phyloP scores from a whole-genome alignment of 2,329 filamentous ascomycete species.

The Clarireedia monteithiana region DNA sequence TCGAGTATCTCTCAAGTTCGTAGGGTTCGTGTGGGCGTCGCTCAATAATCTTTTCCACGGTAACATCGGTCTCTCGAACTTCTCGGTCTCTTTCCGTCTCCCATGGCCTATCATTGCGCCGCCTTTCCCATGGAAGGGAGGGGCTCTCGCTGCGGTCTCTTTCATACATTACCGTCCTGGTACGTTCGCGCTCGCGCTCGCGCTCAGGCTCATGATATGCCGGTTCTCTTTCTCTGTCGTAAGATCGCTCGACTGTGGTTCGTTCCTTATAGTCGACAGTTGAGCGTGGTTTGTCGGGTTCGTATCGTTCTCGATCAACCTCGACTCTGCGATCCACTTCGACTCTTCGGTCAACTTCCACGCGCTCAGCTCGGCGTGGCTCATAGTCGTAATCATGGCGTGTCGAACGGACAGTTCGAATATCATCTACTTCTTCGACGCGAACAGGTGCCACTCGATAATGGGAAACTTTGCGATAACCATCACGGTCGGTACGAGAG shows the following conservation, averaged over 20 bases:
- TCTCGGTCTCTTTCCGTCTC: constrained; percentile 24
- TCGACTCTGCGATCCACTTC: constrained; percentile 27
- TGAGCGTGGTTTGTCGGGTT: constrained; percentile 24
- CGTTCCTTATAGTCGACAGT: constrained; percentile 11
- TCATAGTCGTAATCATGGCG: constrained; percentile 14
- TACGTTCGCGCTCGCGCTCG: constrained; percentile 32
- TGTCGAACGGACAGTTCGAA: constrained; percentile 20
- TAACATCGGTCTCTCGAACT: constrained; percentile 15
- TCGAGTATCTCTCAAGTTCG: constrained; percentile 51
- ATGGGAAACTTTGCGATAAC: constrained; percentile 28
- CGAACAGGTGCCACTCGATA: constrained; percentile 26
- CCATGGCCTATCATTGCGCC: constrained; percentile 17
- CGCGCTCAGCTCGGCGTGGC: not conserved
- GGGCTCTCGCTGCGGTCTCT: constrained; percentile 18
- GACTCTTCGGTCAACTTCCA: constrained; percentile 5
- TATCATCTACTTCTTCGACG: constrained; percentile 25
- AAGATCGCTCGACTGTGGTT: constrained; percentile 15
- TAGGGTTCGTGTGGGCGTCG: constrained; percentile 26
- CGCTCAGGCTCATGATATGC: constrained; percentile 16
- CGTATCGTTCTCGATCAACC: constrained; percentile 13
- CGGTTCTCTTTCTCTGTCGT: constrained; percentile 18
- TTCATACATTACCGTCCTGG: constrained; percentile 33
- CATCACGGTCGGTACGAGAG: constrained; percentile 11
- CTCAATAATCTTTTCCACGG: constrained; percentile 15
- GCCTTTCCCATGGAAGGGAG: constrained; percentile 28